Conservation (phyloP, 2,329 filamentous ascomycete species). For the Escovopsis sp. region DNA sequence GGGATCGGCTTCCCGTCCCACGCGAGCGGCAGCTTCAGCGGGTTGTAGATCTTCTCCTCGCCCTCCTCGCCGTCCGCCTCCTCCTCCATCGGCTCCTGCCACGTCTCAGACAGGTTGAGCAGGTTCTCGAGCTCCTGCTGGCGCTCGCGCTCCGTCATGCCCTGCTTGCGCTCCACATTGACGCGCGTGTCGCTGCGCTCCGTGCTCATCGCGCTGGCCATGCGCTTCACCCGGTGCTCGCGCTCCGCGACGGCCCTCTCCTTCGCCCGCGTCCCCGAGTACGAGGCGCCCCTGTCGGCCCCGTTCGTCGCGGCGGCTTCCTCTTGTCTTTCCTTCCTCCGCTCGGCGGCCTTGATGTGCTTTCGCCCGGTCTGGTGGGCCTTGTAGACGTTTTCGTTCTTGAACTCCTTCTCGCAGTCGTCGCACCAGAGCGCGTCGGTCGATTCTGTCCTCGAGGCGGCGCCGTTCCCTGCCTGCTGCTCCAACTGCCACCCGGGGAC, state of each 20-base stretch:
- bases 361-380: conserved; percentile 83
- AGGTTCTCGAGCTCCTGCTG: conserved; percentile 86
- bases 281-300: conserved; percentile 10
- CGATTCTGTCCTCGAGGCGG: conserved; percentile 17
- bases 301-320: conserved; percentile 20
- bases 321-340: conserved; percentile 35
- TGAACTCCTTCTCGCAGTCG: conserved; percentile 89
- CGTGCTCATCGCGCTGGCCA: conserved; percentile 70
- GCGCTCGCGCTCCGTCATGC: conserved; percentile 93
- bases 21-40: conserved; percentile 82
- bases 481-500: conserved; percentile 65
- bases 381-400: conserved; percentile 89
- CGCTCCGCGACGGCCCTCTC: conserved; percentile 83
- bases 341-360: conserved; percentile 70
- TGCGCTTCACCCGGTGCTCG: conserved; percentile 67
- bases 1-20: conserved; percentile 99
- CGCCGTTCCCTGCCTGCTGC: conserved; percentile 16
- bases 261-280: conserved; percentile 48
- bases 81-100: conserved; percentile 27
- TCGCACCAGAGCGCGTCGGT: conserved; percentile 71
- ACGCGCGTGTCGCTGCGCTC: conserved; percentile 80
- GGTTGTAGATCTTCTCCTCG: conserved; percentile 90
- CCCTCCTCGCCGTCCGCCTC: conserved; percentile 61
- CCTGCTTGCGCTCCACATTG: conserved; percentile 91
- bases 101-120: conserved; percentile 33